These are phyloP conservation scores for Agrocybe pediades DNA, from an alignment of 768 basidiomycete genomes.

Conservation along the genomic window DNA sequence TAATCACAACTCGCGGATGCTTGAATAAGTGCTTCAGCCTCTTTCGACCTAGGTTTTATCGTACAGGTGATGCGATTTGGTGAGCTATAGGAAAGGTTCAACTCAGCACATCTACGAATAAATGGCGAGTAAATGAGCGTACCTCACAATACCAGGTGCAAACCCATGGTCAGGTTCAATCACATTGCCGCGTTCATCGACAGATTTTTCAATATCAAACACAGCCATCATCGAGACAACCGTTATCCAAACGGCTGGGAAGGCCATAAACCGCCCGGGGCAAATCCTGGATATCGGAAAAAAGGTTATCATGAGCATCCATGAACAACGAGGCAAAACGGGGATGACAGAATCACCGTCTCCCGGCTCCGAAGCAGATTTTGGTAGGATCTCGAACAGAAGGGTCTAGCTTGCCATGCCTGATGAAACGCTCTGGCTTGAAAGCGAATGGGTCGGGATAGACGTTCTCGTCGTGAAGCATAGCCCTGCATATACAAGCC, in stretches of 20 bases:
- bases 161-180: constrained; percentile 14
- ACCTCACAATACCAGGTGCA: constrained; percentile 18
- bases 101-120: neutral
- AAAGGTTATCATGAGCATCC: neutral
- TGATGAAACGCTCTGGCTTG: constrained; percentile 22
- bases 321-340: neutral
- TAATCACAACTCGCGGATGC: neutral
- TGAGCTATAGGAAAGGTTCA: neutral
- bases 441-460: constrained; percentile 20
- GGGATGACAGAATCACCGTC: neutral
- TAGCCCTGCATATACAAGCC: constrained; percentile 14
- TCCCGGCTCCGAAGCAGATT: constrained; percentile 3
- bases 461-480: constrained; percentile 18
- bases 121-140: neutral
- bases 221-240: constrained; percentile 1
- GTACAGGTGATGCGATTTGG: neutral
- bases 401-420: constrained; percentile 8
- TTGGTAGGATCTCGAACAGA: constrained; percentile 5
- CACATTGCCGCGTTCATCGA: neutral
- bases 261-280: constrained; percentile 3
- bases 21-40: neutral
- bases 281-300: constrained; percentile 1
- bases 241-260: neutral
- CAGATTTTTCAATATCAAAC: constrained; percentile 3
- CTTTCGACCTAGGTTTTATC: neutral